Evolutionary conservation across 495 filamentous ascomycete species (phyloP).

Genomic region (Chaetomium cochliodes): DNA sequence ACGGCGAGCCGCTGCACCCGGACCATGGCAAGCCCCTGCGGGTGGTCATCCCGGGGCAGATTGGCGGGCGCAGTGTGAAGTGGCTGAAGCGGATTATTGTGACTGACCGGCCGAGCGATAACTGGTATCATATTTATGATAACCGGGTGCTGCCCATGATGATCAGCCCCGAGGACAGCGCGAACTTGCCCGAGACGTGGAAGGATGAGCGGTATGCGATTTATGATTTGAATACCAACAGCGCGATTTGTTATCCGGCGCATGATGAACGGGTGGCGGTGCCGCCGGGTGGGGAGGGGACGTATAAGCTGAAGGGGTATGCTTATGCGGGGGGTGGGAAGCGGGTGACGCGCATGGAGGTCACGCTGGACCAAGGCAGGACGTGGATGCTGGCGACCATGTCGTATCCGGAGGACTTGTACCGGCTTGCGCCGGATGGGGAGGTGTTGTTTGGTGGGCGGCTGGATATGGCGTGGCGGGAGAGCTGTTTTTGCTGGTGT

Average conservation of each 20-base stretch:
- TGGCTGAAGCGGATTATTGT: slow-evolving; percentile 87
- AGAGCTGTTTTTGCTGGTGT: slow-evolving; percentile 88
- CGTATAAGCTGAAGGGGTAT: slow-evolving; percentile 74
- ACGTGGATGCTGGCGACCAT: slow-evolving; percentile 81
- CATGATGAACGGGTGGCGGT: slow-evolving; percentile 73
- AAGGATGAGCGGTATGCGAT: slow-evolving; percentile 91
- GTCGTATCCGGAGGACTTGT: slow-evolving; percentile 83
- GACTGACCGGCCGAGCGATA: slow-evolving; percentile 77
- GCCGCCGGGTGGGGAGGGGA: slow-evolving; percentile 34
- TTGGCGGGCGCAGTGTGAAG: slow-evolving; percentile 92
- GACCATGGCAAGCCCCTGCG: slow-evolving; percentile 88
- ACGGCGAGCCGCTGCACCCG: slow-evolving; percentile 77
- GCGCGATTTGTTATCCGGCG: slow-evolving; percentile 75
- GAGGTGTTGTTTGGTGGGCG: slow-evolving; percentile 72
- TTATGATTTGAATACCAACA: slow-evolving; percentile 89
- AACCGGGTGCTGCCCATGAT: slow-evolving; percentile 89
- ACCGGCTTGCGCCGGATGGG: slow-evolving; percentile 63
- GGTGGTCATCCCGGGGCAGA: slow-evolving; percentile 87
- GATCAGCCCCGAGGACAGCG: slow-evolving; percentile 79
- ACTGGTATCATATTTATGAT: slow-evolving; percentile 97
- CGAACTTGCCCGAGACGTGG: slow-evolving; percentile 76
- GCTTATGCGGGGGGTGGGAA: slow-evolving; percentile 90
- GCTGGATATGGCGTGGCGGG: slow-evolving; percentile 79
- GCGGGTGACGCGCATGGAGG: slow-evolving; percentile 76
- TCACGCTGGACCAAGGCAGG: slow-evolving; percentile 81